Evolutionary conservation across 345 rosid genomes (phyloP).

Genomic region (Viola odorata): DNA sequence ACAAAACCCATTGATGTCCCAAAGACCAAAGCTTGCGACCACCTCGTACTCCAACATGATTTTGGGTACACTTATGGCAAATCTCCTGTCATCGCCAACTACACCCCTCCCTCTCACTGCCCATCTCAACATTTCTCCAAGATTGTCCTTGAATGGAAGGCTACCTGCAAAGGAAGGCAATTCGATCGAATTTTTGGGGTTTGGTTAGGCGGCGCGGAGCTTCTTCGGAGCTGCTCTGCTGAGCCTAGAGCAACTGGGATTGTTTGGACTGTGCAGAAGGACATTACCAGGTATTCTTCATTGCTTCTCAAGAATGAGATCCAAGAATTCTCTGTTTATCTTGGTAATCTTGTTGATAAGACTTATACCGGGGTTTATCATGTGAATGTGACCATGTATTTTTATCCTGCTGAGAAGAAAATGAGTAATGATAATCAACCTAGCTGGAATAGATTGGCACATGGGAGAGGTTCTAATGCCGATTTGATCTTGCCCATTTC

Average conservation of each 20-base stretch:
- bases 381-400: conserved; percentile 58
- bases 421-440: conserved; percentile 1
- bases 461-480: conserved; percentile 42
- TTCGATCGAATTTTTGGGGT: conserved; percentile 83
- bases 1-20: conserved; percentile 47
- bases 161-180: conserved; percentile 73
- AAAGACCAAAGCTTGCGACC: conserved; percentile 41
- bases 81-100: conserved; percentile 66
- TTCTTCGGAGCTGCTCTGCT: conserved; percentile 92
- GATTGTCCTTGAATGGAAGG: conserved; percentile 71
- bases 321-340: conserved; percentile 52
- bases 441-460: conserved; percentile 8
- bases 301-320: conserved; percentile 51
- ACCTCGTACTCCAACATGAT: conserved; percentile 57
- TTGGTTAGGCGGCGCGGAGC: conserved; percentile 86
- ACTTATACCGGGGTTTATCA: conserved; percentile 80
- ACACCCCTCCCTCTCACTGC: conserved; percentile 60
- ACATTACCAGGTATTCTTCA: conserved; percentile 72
- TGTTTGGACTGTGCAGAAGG: conserved; percentile 73
- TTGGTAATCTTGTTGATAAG: conserved; percentile 56
- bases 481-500: conserved; percentile 80
- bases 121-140: conserved; percentile 47
- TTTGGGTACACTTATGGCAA: conserved; percentile 63
- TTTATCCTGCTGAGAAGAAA: conserved; percentile 40
- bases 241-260: conserved; percentile 73